These are phyloP conservation scores for Rhizoclosmatium globosum DNA, from an alignment of 192 early-diverging fungal genomes.

Conservation along the genomic window DNA sequence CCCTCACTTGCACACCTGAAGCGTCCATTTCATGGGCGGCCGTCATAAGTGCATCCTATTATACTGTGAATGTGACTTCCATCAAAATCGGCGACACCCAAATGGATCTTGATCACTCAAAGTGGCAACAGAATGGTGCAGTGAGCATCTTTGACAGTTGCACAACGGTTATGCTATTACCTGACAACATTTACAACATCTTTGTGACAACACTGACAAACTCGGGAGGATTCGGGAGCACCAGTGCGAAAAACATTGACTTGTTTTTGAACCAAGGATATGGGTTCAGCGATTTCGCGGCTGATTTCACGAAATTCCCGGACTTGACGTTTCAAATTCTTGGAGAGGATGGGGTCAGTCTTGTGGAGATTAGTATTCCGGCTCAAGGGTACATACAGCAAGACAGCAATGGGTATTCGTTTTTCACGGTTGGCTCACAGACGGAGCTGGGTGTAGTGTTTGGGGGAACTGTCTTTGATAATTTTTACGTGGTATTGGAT, in stretches of 20 bases:
- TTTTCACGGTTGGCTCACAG: slow-evolving; percentile 20
- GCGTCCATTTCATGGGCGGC: background rate
- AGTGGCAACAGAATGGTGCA: slow-evolving; percentile 13
- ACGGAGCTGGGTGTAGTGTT: slow-evolving; percentile 10
- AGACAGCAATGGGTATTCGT: background rate
- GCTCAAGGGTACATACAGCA: slow-evolving; percentile 24
- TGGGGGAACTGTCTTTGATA: slow-evolving; percentile 34
- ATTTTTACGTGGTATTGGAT: slow-evolving; percentile 37
- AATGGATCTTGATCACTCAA: background rate
- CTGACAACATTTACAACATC: background rate
- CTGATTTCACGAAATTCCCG: slow-evolving; percentile 15
- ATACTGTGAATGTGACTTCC: slow-evolving; percentile 29
- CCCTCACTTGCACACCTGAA: slow-evolving; percentile 5
- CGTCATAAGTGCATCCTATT: slow-evolving; percentile 12
- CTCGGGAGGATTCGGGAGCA: background rate
- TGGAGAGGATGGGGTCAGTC: background rate
- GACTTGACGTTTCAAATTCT: slow-evolving; percentile 5
- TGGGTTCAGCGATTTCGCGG: slow-evolving; percentile 5
- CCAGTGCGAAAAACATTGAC: slow-evolving; percentile 3
- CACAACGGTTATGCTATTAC: slow-evolving; percentile 26
- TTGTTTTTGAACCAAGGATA: slow-evolving; percentile 15
- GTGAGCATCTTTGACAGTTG: slow-evolving; percentile 34
- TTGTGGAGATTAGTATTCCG: slow-evolving; percentile 6
- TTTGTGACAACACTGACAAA: background rate
- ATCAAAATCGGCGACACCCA: background rate